Evolutionary conservation across 176 grass and related monocot species (phyloP).

Genomic region (Calamus simplicifolius): DNA sequence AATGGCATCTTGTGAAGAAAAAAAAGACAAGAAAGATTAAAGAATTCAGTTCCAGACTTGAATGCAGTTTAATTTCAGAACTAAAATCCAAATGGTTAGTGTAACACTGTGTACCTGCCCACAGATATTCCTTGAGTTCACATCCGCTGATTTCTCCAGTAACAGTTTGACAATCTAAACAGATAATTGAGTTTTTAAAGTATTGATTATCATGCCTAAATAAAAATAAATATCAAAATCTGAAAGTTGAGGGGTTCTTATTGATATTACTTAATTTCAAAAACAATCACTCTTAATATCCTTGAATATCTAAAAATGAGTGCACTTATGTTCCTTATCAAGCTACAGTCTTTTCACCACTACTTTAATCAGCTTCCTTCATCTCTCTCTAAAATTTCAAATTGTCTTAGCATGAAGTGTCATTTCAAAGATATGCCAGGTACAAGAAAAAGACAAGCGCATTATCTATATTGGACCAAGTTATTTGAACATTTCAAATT

Average conservation of each 20-base stretch:
- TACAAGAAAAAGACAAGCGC: no score
- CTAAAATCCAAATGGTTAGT: neutral
- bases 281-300: no score
- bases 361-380: no score
- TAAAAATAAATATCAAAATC: neutral
- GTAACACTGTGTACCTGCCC: slow-evolving; percentile 42
- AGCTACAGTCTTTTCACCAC: no score
- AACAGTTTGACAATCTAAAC: slow-evolving; percentile 51
- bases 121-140: slow-evolving; percentile 56
- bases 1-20: slow-evolving; percentile 47
- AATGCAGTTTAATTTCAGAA: neutral
- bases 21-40: neutral
- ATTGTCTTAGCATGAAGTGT: no score
- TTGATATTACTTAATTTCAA: neutral
- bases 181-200: neutral
- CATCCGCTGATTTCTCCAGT: slow-evolving; percentile 58
- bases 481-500: no score
- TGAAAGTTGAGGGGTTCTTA: neutral
- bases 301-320: no score
- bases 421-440: no score
- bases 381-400: no score
- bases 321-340: no score
- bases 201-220: neutral
- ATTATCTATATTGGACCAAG: no score
- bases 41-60: neutral